These are phyloP conservation scores for Mercurialis annua DNA, from an alignment of 345 rosid species.

Conservation along the genomic window DNA sequence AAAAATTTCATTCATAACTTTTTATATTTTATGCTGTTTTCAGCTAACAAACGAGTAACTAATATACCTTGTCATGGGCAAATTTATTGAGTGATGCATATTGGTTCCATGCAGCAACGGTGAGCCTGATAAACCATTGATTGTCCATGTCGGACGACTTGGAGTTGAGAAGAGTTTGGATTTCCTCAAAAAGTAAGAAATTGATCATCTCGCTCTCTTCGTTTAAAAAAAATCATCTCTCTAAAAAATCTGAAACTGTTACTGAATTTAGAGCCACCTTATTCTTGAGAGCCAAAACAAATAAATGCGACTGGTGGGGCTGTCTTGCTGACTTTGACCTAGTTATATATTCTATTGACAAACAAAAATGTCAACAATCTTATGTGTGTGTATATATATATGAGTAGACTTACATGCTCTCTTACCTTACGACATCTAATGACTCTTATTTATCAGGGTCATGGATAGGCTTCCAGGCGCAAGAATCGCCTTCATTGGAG, in stretches of 20 bases:
- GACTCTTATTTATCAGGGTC: constrained; percentile 49
- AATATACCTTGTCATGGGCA: background rate
- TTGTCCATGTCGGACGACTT: constrained; percentile 90
- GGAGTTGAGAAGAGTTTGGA: constrained; percentile 98
- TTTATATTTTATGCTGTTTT: background rate
- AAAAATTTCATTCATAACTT: no score
- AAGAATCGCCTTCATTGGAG: constrained; percentile 87
- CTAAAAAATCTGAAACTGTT: background rate
- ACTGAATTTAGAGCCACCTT: background rate
- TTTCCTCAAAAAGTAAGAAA: constrained; percentile 68
- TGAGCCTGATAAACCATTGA: constrained; percentile 85
- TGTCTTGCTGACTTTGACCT: background rate
- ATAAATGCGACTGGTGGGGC: background rate
- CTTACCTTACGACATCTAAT: constrained; percentile 6
- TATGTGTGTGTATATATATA: no score
- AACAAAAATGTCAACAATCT: background rate
- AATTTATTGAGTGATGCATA: constrained; percentile 20
- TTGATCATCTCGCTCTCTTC: background rate
- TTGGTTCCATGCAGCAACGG: constrained; percentile 55
- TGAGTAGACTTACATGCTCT: no score
- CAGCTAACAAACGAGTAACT: background rate
- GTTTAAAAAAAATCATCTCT: background rate
- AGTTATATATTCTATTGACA: background rate
- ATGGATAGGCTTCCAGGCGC: constrained; percentile 92
- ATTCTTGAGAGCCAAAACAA: background rate